These are phyloP conservation scores for Vicia faba DNA, from an alignment of 306 rosid species.

Conservation along the genomic window DNA sequence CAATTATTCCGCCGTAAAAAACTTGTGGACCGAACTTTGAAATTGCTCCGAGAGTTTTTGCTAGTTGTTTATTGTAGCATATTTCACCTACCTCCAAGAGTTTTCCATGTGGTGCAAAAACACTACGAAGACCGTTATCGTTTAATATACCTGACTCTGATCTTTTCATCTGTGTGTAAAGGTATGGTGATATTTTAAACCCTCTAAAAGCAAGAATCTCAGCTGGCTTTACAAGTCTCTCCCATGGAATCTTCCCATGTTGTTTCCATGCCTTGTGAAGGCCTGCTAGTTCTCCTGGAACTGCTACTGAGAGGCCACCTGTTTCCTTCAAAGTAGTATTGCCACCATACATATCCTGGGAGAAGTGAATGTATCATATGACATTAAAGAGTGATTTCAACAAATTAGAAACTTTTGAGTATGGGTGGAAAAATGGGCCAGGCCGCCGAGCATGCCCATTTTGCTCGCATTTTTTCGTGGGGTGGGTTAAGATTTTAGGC, in stretches of 20 bases:
- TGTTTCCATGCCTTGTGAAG: slow-evolving; percentile 71
- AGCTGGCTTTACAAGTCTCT: slow-evolving; percentile 69
- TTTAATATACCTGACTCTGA: slow-evolving; percentile 52
- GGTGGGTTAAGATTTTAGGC: too few relatives aligned
- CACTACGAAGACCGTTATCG: slow-evolving; percentile 59
- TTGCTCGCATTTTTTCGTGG: too few relatives aligned
- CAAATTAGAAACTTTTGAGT: too few relatives aligned
- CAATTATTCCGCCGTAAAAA: slow-evolving; percentile 66
- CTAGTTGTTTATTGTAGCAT: slow-evolving; percentile 59
- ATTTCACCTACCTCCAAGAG: slow-evolving; percentile 58
- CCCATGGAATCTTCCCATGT: slow-evolving; percentile 80
- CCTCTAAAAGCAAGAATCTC: slow-evolving; percentile 69
- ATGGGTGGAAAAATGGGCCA: too few relatives aligned
- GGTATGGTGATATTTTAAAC: slow-evolving; percentile 68
- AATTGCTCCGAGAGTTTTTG: slow-evolving; percentile 53
- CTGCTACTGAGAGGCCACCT: slow-evolving; percentile 70
- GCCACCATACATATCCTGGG: slow-evolving; percentile 74
- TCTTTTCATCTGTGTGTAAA: slow-evolving; percentile 54
- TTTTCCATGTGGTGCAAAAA: slow-evolving; percentile 69
- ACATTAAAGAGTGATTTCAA: background rate
- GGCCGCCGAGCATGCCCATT: too few relatives aligned
- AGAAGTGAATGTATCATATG: background rate
- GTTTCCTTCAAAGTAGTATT: slow-evolving; percentile 52
- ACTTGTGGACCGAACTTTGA: slow-evolving; percentile 53
- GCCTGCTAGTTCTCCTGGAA: slow-evolving; percentile 84